A percentile compares a stretch with the other conserved stretches of the same genome.
These are phyloP conservation scores for Nakaseomyces delphensis DNA, from an alignment of 1,139 yeast genomes.

Conservation along the genomic window DNA sequence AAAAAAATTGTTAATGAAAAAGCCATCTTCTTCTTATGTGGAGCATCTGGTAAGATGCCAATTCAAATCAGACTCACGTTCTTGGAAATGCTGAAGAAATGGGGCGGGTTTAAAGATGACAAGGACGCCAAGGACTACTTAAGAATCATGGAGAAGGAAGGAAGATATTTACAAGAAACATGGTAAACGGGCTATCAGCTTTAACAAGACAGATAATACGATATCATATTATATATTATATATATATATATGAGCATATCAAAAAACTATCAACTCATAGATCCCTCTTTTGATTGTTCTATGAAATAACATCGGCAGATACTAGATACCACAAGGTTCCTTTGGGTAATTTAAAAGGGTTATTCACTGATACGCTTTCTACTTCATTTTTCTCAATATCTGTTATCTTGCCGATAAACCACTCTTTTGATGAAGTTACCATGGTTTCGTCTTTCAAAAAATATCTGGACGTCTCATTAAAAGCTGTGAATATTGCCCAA, in stretches of 20 bases:
- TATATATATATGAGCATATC: background rate
- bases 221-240: background rate
- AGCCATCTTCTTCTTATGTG: conserved; percentile 72
- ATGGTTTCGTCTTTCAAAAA: conserved; percentile 20
- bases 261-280: background rate
- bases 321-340: conserved; percentile 28
- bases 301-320: conserved; percentile 19
- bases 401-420: conserved; percentile 29
- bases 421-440: conserved; percentile 23
- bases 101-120: conserved; percentile 33
- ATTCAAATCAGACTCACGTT: conserved; percentile 74
- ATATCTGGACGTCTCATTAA: conserved; percentile 25
- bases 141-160: conserved; percentile 51
- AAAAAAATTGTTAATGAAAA: conserved; percentile 44
- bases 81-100: conserved; percentile 46
- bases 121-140: conserved; percentile 46
- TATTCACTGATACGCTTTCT: conserved; percentile 11
- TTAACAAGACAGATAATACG: background rate
- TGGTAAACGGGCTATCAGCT: conserved; percentile 43
- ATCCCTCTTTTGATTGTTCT: conserved; percentile 5
- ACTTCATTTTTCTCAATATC: conserved; percentile 19
- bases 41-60: conserved; percentile 95
- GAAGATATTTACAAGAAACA: conserved; percentile 80
- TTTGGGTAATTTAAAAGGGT: conserved; percentile 23
- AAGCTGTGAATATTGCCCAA: conserved; percentile 33